Conservation (phyloP, 352 stramenopile species). For the Globisporangium alternatum region DNA sequence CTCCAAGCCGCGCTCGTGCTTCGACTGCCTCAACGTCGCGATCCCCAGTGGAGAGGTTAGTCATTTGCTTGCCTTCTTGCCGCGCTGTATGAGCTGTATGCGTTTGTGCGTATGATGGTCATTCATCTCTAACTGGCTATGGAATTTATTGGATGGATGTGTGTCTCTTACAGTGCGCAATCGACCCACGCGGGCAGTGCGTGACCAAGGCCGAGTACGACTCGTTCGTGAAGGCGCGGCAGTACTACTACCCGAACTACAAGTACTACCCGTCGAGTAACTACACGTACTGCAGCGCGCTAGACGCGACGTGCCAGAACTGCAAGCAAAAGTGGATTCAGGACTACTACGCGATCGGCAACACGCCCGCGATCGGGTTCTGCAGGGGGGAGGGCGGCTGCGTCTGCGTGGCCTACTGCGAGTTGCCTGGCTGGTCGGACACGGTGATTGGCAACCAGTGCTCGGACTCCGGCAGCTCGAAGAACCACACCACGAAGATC, state of each 20-base stretch:
- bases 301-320: conserved; percentile 31
- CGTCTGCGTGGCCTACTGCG: conserved; percentile 42
- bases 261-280: conserved; percentile 39
- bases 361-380: conserved; percentile 21
- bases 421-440: conserved; percentile 22
- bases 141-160: not conserved
- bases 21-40: conserved; percentile 54
- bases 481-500: conserved; percentile 1
- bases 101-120: not conserved
- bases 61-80: not conserved
- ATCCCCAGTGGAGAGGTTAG: conserved; percentile 9
- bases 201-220: conserved; percentile 36
- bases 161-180: conserved; percentile 22
- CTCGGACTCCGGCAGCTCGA: conserved; percentile 6
- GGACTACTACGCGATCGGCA: conserved; percentile 26
- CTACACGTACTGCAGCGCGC: conserved; percentile 37
- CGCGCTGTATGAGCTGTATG: not conserved
- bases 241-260: conserved; percentile 45
- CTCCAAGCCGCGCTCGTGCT: conserved; percentile 43
- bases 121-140: not conserved
- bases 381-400: conserved; percentile 37
- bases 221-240: conserved; percentile 29
- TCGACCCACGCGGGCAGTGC: conserved; percentile 32
- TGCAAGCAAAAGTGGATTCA: conserved; percentile 30
- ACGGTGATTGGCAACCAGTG: conserved; percentile 29